A percentile compares a stretch with the other conserved stretches of the same genome.
These are phyloP conservation scores for Pythium aristosporum DNA, from an alignment of 352 stramenopile genomes.

Conservation along the genomic window DNA sequence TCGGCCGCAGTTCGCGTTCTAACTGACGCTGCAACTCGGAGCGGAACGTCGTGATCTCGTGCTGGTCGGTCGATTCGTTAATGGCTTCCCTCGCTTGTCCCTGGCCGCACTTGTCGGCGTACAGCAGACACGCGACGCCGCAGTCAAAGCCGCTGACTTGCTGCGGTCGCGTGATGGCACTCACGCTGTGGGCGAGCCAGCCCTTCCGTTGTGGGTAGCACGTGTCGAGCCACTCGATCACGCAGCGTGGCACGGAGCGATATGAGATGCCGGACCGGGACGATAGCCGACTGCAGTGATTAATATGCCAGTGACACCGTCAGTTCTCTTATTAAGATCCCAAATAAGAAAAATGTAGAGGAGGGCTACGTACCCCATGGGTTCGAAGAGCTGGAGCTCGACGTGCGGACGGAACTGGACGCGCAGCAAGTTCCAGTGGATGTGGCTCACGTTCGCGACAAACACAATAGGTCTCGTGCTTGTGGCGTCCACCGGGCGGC, in stretches of 20 bases:
- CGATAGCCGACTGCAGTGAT: conserved; percentile 35
- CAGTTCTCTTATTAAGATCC: not conserved
- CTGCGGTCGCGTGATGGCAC: conserved; percentile 80
- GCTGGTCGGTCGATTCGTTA: conserved; percentile 58
- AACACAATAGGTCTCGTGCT: conserved; percentile 71
- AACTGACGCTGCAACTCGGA: conserved; percentile 48
- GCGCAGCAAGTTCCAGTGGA: conserved; percentile 90
- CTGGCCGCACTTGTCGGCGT: conserved; percentile 81
- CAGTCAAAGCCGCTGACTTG: conserved; percentile 90
- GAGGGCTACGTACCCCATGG: conserved; percentile 57
- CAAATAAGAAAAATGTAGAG: no score
- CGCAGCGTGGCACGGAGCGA: conserved; percentile 67
- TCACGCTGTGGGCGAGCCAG: conserved; percentile 61
- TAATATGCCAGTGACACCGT: not conserved
- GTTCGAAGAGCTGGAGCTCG: conserved; percentile 87
- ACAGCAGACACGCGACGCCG: conserved; percentile 84
- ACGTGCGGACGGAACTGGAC: conserved; percentile 66
- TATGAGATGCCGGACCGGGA: conserved; percentile 66
- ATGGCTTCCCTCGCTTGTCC: conserved; percentile 60
- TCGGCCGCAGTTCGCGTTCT: conserved; percentile 9
- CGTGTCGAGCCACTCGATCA: conserved; percentile 84
- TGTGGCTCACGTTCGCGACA: conserved; percentile 72
- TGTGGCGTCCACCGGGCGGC: conserved; percentile 58
- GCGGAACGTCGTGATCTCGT: conserved; percentile 72
- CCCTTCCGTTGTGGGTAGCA: conserved; percentile 64